These are phyloP conservation scores for Borovskyia barvae DNA, from an alignment of 208 protist species.

Conservation along the genomic window DNA sequence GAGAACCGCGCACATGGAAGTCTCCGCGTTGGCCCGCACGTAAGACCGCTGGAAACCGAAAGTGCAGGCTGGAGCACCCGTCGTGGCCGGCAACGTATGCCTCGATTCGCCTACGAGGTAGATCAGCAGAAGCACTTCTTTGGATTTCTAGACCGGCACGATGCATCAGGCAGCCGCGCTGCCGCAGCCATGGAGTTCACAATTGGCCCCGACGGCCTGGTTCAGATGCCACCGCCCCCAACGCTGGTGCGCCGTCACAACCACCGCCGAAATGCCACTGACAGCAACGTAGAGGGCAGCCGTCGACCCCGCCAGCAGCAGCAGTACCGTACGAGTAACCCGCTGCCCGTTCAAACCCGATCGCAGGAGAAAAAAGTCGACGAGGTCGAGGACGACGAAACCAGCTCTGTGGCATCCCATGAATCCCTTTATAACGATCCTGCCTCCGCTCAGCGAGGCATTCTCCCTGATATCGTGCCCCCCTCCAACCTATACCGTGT, in stretches of 20 bases:
- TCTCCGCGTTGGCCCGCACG: conserved; percentile 1
- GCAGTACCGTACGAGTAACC: not conserved
- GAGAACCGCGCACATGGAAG: conserved; percentile 7
- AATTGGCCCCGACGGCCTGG: conserved; percentile 21
- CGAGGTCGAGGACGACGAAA: conserved; percentile 3
- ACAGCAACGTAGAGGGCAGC: not conserved
- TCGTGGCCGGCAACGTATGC: conserved; percentile 15
- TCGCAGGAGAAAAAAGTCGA: not conserved
- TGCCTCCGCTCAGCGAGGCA: conserved; percentile 9
- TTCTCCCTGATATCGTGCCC: conserved; percentile 21
- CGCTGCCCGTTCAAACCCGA: not conserved
- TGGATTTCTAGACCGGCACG: conserved; percentile 15
- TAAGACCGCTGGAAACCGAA: too few species aligned
- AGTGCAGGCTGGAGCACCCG: conserved; percentile 25
- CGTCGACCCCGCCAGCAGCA: not conserved
- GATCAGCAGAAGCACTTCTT: conserved; percentile 22
- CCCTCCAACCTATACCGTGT: conserved; percentile 38
- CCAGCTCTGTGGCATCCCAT: conserved; percentile 21
- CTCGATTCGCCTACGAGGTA: conserved; percentile 15
- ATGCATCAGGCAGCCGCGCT: conserved; percentile 1
- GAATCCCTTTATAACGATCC: conserved; percentile 28
- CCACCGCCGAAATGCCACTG: not conserved
- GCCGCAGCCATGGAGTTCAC: conserved; percentile 17
- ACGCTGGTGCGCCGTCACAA: conserved; percentile 12
- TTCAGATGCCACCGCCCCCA: conserved; percentile 28